phyloP scores from a whole-genome alignment of 2,329 filamentous ascomycete genomes.

The Pyrenochaeta sp. region DNA sequence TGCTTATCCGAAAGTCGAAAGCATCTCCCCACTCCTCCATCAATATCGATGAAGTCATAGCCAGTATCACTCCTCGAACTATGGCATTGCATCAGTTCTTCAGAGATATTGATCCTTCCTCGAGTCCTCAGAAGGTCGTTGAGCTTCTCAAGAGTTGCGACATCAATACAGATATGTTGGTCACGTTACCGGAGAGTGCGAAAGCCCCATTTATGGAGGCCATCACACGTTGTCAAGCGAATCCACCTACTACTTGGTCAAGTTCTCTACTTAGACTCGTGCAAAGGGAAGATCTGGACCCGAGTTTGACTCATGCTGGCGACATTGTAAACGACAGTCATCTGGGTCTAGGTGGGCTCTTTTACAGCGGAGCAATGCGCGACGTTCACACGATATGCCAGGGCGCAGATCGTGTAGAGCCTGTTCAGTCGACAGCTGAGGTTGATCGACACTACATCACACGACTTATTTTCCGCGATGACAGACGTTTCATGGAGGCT shows the following conservation, averaged over 20 bases:
- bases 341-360: conserved; percentile 15
- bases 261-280: conserved; percentile 75
- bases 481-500: conserved; percentile 87
- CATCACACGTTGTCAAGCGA: conserved; percentile 83
- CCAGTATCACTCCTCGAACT: conserved; percentile 59
- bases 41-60: conserved; percentile 45
- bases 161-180: conserved; percentile 71
- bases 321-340: conserved; percentile 35
- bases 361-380: conserved; percentile 45
- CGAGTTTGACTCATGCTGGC: conserved; percentile 25
- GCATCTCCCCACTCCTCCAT: conserved; percentile 47
- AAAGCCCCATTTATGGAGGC: conserved; percentile 81
- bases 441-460: conserved; percentile 83
- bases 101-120: conserved; percentile 50
- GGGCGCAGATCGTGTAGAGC: conserved; percentile 67
- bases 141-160: conserved; percentile 76
- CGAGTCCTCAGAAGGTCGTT: conserved; percentile 67
- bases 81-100: conserved; percentile 75
- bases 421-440: conserved; percentile 80
- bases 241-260: conserved; percentile 79
- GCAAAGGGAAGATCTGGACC: conserved; percentile 79
- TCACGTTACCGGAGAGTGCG: conserved; percentile 86
- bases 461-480: conserved; percentile 86
- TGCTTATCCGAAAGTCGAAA: conserved; percentile 46
- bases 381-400: conserved; percentile 83